Percentiles rank a stretch among this genome's conserved stretches.
Conservation (phyloP, 495 filamentous ascomycete species). For the Aspergillus asperescens region DNA sequence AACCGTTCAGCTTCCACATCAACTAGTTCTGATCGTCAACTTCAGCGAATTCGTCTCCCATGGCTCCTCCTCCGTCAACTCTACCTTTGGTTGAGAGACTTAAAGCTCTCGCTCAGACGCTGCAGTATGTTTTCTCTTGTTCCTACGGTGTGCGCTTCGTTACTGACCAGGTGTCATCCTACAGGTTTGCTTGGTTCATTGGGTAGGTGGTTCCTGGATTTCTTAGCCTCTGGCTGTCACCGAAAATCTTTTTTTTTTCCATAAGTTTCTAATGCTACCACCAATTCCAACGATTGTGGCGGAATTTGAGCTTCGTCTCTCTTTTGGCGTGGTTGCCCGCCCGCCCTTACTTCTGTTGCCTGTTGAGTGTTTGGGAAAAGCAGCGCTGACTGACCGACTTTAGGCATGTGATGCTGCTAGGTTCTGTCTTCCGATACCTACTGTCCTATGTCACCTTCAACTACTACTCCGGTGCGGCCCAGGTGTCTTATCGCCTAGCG, state of each 20-base stretch:
- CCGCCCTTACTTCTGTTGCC: neutral
- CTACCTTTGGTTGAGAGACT: constrained; percentile 71
- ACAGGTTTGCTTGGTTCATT: constrained; percentile 75
- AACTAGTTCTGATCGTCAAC: neutral
- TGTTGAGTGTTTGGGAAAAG: neutral
- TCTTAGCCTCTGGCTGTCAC: neutral
- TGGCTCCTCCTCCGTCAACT: constrained; percentile 71
- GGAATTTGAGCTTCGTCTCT: neutral
- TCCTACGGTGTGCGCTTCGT: constrained; percentile 29
- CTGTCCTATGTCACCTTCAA: constrained; percentile 82
- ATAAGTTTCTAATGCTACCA: neutral
- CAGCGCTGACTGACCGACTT: constrained; percentile 21
- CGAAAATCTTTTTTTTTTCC: neutral
- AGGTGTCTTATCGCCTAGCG: constrained; percentile 78
- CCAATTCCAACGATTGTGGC: neutral
- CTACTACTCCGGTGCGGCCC: constrained; percentile 65
- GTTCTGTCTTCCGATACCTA: constrained; percentile 74
- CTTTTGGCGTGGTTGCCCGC: neutral
- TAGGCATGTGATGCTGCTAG: constrained; percentile 77
- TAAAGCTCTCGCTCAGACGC: constrained; percentile 70
- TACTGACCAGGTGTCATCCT: constrained; percentile 30
- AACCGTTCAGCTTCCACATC: neutral
- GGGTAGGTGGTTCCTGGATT: constrained; percentile 63
- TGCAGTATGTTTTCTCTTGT: constrained; percentile 62
- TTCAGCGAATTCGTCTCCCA: constrained; percentile 27